phyloP scores from a whole-genome alignment of 495 filamentous ascomycete species.

The Daldinia caldariorum region DNA sequence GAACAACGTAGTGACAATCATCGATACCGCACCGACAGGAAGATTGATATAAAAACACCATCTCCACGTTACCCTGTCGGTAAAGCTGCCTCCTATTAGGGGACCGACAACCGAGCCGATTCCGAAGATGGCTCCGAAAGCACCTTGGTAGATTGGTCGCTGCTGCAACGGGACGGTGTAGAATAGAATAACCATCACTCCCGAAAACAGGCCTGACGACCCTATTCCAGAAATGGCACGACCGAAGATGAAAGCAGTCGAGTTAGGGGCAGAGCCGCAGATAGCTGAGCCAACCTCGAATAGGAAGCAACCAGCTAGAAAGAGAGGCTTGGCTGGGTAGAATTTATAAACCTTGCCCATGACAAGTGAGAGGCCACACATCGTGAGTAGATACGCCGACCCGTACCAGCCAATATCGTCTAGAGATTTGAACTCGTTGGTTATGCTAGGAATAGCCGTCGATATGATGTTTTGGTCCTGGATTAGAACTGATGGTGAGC shows the following conservation, averaged over 20 bases:
- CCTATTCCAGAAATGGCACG: slow-evolving; percentile 66
- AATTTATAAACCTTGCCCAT: slow-evolving; percentile 56
- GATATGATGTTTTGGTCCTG: slow-evolving; percentile 56
- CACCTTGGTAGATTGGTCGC: slow-evolving; percentile 59
- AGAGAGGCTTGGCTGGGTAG: slow-evolving; percentile 43
- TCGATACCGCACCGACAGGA: slow-evolving; percentile 54
- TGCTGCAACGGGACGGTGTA: slow-evolving; percentile 55
- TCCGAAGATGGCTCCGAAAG: slow-evolving; percentile 58
- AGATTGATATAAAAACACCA: slow-evolving; percentile 67
- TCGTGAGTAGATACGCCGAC: slow-evolving; percentile 53
- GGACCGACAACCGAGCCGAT: slow-evolving; percentile 57
- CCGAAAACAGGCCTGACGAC: slow-evolving; percentile 55
- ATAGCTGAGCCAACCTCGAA: slow-evolving; percentile 65
- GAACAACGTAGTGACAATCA: slow-evolving; percentile 42
- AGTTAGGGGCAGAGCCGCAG: slow-evolving; percentile 66
- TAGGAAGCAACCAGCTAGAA: slow-evolving; percentile 41
- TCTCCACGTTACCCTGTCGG: slow-evolving; percentile 59
- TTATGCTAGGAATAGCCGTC: slow-evolving; percentile 62
- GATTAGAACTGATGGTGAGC: slow-evolving; percentile 4
- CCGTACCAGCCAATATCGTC: slow-evolving; percentile 64
- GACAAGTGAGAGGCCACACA: slow-evolving; percentile 51
- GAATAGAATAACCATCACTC: slow-evolving; percentile 57
- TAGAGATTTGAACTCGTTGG: slow-evolving; percentile 57
- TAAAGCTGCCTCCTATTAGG: slow-evolving; percentile 65
- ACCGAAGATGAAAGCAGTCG: slow-evolving; percentile 64